Evolutionary conservation across 2,329 filamentous ascomycete genomes (phyloP).

Genomic region (Colletotrichum melonis): DNA sequence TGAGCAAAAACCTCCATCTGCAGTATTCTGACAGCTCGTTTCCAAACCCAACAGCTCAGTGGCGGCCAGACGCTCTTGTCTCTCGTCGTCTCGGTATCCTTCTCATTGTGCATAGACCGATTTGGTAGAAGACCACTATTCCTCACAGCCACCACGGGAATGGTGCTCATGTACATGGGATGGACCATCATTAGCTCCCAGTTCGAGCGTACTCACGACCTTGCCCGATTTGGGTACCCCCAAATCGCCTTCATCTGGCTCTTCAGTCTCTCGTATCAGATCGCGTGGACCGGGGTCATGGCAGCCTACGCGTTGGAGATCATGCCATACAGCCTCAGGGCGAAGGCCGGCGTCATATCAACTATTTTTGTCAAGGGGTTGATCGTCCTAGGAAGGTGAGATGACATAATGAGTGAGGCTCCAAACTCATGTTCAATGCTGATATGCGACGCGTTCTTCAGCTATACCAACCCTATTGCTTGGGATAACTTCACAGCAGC

Average conservation of each 20-base stretch:
- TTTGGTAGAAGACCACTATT: neutral
- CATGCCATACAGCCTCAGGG: neutral
- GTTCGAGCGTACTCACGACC: neutral
- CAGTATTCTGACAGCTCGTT: neutral
- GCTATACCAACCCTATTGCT: neutral
- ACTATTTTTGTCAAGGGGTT: neutral
- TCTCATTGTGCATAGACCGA: neutral
- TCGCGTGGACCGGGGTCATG: neutral
- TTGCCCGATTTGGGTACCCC: neutral
- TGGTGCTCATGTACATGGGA: neutral
- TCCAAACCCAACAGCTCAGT: neutral
- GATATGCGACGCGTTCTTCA: too few relatives aligned
- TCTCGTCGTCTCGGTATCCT: neutral
- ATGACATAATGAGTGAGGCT: neutral
- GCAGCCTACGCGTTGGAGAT: neutral
- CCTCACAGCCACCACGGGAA: conserved; percentile 1
- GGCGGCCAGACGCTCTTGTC: neutral
- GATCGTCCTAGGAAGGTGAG: neutral
- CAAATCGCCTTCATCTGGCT: neutral
- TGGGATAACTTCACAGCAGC: neutral
- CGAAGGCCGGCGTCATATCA: neutral
- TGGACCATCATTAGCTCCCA: conserved; percentile 1
- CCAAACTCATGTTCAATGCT: too few relatives aligned
- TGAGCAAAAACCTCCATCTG: neutral
- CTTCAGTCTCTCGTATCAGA: neutral